Evolutionary conservation across 345 rosid genomes (phyloP).

Genomic region (Murraya koenigii): DNA sequence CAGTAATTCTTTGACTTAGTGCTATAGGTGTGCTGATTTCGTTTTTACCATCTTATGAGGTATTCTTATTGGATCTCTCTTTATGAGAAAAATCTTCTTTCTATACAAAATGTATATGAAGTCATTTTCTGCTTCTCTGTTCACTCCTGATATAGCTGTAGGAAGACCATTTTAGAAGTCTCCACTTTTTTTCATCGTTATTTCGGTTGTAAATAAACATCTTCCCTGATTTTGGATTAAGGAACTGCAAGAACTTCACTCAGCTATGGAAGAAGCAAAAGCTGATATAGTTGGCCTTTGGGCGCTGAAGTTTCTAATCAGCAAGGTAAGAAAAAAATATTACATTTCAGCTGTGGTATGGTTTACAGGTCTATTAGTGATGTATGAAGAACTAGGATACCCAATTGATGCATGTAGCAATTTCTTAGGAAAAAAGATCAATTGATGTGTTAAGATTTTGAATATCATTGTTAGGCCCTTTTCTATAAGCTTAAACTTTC

Average conservation of each 20-base stretch:
- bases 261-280: conserved; percentile 92
- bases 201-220: not conserved
- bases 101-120: not conserved
- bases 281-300: conserved; percentile 98
- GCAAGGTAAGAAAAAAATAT: conserved; percentile 40
- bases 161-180: not conserved
- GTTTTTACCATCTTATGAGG: not conserved
- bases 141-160: not conserved
- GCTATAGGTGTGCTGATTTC: not conserved
- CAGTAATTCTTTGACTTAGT: not conserved
- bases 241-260: conserved; percentile 94
- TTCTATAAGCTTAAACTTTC: not conserved
- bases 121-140: not conserved
- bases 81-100: not conserved
- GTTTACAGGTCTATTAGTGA: not conserved
- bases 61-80: not conserved
- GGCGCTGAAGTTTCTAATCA: conserved; percentile 81
- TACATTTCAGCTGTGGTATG: not conserved
- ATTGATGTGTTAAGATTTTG: not conserved
- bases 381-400: not conserved
- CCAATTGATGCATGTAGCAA: not conserved
- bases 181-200: not conserved
- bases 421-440: not conserved
- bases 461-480: not conserved
- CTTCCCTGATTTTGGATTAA: conserved; percentile 23